phyloP scores from a whole-genome alignment of 345 rosid genomes.

The Laguncularia racemosa region DNA sequence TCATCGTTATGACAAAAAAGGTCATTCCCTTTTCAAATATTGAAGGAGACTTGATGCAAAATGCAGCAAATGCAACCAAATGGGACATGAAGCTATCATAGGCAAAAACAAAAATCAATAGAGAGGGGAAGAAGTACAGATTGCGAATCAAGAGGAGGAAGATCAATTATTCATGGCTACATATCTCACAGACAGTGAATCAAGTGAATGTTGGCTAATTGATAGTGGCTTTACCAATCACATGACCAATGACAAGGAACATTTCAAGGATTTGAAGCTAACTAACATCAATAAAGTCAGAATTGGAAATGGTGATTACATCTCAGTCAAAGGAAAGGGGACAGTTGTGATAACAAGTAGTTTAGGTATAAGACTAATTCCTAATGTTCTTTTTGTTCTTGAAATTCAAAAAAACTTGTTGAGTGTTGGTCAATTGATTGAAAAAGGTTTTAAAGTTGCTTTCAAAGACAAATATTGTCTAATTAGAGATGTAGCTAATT shows the following conservation, averaged over 20 bases:
- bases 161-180: background rate
- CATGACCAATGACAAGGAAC: background rate
- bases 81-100: background rate
- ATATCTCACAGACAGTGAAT: background rate
- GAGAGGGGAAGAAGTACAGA: too few species aligned
- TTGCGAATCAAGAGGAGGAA: background rate
- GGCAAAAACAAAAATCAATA: background rate
- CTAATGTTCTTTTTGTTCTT: too few species aligned
- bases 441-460: too few species aligned
- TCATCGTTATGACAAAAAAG: background rate
- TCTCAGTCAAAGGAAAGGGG: background rate
- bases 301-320: too few species aligned
- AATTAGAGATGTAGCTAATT: too few species aligned
- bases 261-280: background rate
- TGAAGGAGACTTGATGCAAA: background rate
- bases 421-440: too few species aligned
- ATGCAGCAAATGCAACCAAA: background rate
- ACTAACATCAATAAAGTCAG: background rate
- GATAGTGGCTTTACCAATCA: constrained; percentile 9
- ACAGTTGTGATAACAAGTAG: background rate
- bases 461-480: too few species aligned
- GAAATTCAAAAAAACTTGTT: too few species aligned
- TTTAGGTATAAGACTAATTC: background rate
- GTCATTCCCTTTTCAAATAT: background rate
- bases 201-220: background rate